Evolutionary conservation across 495 filamentous ascomycete species (phyloP).

Genomic region (Oleoguttula mirabilis): DNA sequence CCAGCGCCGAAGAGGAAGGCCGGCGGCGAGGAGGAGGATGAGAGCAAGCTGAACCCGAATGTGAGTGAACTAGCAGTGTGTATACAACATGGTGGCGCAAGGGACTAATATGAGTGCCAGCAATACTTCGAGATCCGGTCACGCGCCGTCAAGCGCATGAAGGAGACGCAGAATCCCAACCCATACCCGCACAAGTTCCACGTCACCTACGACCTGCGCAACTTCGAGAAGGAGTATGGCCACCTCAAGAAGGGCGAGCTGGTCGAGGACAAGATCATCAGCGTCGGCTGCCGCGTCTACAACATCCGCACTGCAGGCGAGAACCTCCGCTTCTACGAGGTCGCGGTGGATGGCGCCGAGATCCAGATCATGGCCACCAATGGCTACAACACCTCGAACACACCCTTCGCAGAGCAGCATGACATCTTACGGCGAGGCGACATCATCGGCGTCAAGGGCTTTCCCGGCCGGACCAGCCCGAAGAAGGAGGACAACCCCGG

Average conservation of each 20-base stretch:
- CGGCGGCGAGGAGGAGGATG: conserved; percentile 51
- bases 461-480: conserved; percentile 76
- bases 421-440: conserved; percentile 83
- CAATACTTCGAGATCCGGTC: conserved; percentile 98
- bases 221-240: conserved; percentile 63
- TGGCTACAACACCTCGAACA: conserved; percentile 50
- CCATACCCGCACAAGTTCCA: conserved; percentile 98
- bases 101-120: too few species aligned
- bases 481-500: conserved; percentile 72
- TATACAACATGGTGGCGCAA: too few species aligned
- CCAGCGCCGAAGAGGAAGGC: conserved; percentile 57
- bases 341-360: conserved; percentile 70
- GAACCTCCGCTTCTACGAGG: conserved; percentile 90
- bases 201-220: conserved; percentile 61
- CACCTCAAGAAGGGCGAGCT: conserved; percentile 76
- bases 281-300: conserved; percentile 75
- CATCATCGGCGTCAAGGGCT: conserved; percentile 79
- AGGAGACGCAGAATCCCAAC: conserved; percentile 65
- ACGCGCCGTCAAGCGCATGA: conserved; percentile 71
- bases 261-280: conserved; percentile 56
- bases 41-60: conserved; percentile 81
- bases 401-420: conserved; percentile 73
- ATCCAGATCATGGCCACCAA: conserved; percentile 87
- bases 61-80: too few species aligned
- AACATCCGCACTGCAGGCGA: conserved; percentile 69